Base-by-base conservation (phyloP, 169 alveolate genomes). In the Eimeria praecox region DNA sequence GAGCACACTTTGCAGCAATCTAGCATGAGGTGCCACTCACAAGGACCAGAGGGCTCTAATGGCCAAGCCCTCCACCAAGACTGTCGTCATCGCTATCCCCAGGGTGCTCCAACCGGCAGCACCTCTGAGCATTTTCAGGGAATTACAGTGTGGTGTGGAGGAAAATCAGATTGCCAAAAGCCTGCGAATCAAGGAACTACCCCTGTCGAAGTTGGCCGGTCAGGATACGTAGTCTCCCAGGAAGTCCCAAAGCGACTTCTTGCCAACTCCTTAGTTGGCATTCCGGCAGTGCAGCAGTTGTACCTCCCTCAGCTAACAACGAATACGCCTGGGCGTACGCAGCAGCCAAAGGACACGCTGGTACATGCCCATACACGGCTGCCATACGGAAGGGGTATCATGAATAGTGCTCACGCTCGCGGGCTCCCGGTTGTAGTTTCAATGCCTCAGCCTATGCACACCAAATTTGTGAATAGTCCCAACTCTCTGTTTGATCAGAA, bases 381-480 rank as follows among this genome's bases (percentile, higher is more conserved):
- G 24, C 59, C 52, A 30, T 24, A 30, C 33, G 83, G n/a, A 27
- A 62, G 33, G 27, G 46, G 44, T 30, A 40, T 64, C 38, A n/a
- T 38, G 64, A 35, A 24, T 22, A 27, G 42, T 62, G 5, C 83
- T 24, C 75, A 59, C 14, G 8, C 12, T 3, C 66, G 78, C 22
- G 52, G 94, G 20, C 62, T 87, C 49, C 94, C 94, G 14, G 82
- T 87, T 10, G 69, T 87, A 0, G 30, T 87, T 64, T 35, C 83
- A 24, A 38, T 38, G 64, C 83, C 80, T 4, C 59, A 59, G 27
- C 30, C 82, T 5, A 64, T 18, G 1, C 62, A 46, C 83, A 71
- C 69, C 20, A 64, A 87, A 42, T 87, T 87, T 16, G 59, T 87
- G 78, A 87, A 69, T 59, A 87, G 75, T 40, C 94, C 94, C 40